Percentiles rank a stretch among this genome's conserved stretches.
Evolutionary conservation across 2,329 filamentous ascomycete species (phyloP).

Genomic region (Alternaria ethzedia): DNA sequence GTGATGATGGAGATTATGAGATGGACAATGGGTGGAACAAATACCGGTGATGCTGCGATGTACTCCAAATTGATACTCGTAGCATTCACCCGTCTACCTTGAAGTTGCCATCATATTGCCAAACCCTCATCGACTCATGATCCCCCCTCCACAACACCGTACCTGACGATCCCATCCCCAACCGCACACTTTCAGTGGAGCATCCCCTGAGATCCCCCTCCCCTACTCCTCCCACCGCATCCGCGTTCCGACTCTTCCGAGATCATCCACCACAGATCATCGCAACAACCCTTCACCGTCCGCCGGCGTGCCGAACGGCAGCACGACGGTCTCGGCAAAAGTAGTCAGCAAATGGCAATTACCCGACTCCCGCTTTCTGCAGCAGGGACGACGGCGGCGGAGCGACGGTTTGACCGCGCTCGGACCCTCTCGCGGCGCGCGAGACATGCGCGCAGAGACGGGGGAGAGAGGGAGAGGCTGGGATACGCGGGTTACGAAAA

Average conservation of each 20-base stretch:
- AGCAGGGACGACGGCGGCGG: not conserved
- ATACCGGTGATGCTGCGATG: not conserved
- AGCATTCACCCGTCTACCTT: not conserved
- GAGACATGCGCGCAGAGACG: constrained; percentile 1
- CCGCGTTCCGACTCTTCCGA: not conserved
- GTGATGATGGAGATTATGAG: not conserved
- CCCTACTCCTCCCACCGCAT: not conserved
- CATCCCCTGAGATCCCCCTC: not conserved
- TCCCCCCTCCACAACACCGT: not conserved
- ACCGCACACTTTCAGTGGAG: not conserved
- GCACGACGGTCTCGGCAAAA: not conserved
- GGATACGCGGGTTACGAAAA: not conserved
- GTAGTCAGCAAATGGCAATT: constrained; percentile 2
- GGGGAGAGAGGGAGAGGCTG: not conserved
- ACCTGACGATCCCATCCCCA: not conserved
- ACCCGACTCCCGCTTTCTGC: constrained; percentile 16
- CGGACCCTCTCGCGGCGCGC: constrained; percentile 2
- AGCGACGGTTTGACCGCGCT: not conserved
- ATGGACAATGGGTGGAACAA: not conserved
- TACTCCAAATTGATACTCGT: not conserved
- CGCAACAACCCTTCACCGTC: constrained; percentile 5
- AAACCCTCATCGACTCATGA: not conserved
- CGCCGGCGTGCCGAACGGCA: constrained; percentile 5
- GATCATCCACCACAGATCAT: not conserved
- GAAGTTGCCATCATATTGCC: not conserved